phyloP scores from a whole-genome alignment of 257 asterid genomes.

The Solanum acaule region DNA sequence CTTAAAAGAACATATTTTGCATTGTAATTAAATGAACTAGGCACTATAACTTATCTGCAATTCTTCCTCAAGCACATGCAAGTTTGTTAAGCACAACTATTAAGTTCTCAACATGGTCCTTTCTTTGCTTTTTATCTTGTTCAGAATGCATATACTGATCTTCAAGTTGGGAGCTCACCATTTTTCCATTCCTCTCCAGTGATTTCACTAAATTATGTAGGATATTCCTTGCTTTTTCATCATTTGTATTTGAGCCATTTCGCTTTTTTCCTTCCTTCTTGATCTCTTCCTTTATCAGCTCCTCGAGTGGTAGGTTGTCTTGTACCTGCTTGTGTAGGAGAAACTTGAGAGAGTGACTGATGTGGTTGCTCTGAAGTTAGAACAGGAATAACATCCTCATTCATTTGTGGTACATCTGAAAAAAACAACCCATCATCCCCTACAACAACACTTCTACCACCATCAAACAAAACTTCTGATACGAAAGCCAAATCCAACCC shows the following conservation, averaged over 20 bases:
- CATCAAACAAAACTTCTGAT: too few relatives aligned
- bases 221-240: slow-evolving; percentile 22
- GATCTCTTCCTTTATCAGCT: too few relatives aligned
- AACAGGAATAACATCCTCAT: too few relatives aligned
- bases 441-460: too few relatives aligned
- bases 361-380: too few relatives aligned
- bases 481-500: too few relatives aligned
- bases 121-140: slow-evolving; percentile 65
- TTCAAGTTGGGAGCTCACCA: slow-evolving; percentile 63
- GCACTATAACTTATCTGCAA: slow-evolving; percentile 72
- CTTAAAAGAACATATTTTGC: slow-evolving; percentile 6
- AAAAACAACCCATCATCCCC: too few relatives aligned
- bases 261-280: not conserved
- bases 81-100: slow-evolving; percentile 55
- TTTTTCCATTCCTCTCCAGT: slow-evolving; percentile 59
- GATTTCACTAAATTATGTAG: slow-evolving; percentile 43
- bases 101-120: slow-evolving; percentile 48
- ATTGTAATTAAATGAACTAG: not conserved
- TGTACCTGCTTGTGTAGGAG: too few relatives aligned
- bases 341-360: too few relatives aligned
- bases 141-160: slow-evolving; percentile 46
- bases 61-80: slow-evolving; percentile 68
- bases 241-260: slow-evolving; percentile 22
- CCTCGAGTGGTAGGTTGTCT: too few relatives aligned
- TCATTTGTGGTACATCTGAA: too few relatives aligned